Conservation (phyloP, 495 filamentous ascomycete species). For the Tetracladium setigerum region DNA sequence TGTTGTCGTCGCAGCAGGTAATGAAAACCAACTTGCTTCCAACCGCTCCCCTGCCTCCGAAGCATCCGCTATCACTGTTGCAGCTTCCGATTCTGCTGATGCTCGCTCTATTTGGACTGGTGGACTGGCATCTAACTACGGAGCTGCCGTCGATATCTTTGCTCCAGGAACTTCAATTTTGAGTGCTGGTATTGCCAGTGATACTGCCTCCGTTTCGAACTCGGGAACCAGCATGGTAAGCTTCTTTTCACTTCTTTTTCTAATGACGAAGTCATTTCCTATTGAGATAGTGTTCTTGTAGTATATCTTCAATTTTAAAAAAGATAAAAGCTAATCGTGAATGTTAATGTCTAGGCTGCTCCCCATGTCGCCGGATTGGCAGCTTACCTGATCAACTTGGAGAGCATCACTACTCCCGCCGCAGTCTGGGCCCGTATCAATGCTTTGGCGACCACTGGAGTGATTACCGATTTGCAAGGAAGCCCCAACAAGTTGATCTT, state of each 20-base stretch:
- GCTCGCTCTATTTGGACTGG: conserved; percentile 24
- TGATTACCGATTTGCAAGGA: not conserved
- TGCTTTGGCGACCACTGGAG: conserved; percentile 10
- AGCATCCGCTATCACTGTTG: conserved; percentile 45
- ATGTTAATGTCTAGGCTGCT: conserved; percentile 21
- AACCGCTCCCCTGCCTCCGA: conserved; percentile 46
- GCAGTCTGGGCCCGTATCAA: conserved; percentile 4
- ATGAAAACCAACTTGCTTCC: conserved; percentile 29
- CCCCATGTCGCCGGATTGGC: conserved; percentile 52
- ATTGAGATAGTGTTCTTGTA: no score
- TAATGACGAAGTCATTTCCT: no score
- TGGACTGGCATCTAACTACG: conserved; percentile 51
- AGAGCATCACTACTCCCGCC: conserved; percentile 6
- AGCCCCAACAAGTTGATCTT: conserved; percentile 5
- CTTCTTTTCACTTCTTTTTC: conserved; percentile 18
- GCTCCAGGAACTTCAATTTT: conserved; percentile 37
- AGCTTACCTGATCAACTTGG: conserved; percentile 42
- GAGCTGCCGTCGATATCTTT: conserved; percentile 42
- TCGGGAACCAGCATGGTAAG: conserved; percentile 44
- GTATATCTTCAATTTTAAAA: no score
- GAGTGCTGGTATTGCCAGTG: conserved; percentile 39
- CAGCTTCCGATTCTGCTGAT: conserved; percentile 31
- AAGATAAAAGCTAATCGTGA: no score
- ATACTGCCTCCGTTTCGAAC: conserved; percentile 40
- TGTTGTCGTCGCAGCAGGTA: conserved; percentile 44